These are phyloP conservation scores for Warburgia ugandensis DNA, from an alignment of 164 flowering plant genomes.

Conservation along the genomic window DNA sequence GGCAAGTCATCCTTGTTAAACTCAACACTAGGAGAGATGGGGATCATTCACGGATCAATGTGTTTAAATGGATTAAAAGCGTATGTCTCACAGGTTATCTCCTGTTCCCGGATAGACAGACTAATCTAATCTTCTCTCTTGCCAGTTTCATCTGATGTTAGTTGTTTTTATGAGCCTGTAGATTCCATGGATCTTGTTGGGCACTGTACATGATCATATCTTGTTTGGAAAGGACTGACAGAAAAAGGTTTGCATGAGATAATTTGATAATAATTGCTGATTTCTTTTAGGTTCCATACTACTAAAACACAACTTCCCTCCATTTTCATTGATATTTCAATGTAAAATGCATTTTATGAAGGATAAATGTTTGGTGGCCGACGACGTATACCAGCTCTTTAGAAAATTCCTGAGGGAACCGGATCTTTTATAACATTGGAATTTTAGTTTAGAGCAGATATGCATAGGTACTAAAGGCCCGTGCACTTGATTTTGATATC, in stretches of 20 bases:
- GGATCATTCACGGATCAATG: conserved; percentile 48
- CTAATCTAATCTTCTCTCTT: conserved; percentile 1
- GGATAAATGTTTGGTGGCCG: too few relatives aligned
- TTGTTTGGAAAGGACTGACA: conserved; percentile 65
- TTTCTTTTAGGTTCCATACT: too few relatives aligned
- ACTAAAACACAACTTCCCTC: too few relatives aligned
- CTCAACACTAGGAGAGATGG: conserved; percentile 71
- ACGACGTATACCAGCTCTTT: too few relatives aligned
- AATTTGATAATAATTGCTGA: background rate
- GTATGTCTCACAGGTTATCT: conserved; percentile 89
- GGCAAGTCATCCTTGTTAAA: conserved; percentile 89
- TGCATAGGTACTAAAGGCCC: conserved; percentile 49
- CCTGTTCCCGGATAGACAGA: background rate
- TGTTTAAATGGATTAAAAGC: conserved; percentile 52
- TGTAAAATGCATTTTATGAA: too few relatives aligned
- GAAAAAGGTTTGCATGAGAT: conserved; percentile 37
- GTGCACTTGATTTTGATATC: conserved; percentile 79
- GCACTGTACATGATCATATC: conserved; percentile 81
- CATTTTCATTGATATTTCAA: too few relatives aligned
- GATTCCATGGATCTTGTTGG: conserved; percentile 94
- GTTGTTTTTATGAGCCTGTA: conserved; percentile 20
- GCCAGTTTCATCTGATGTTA: background rate
- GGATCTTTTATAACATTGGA: too few relatives aligned
- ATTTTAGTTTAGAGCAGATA: conserved; percentile 42
- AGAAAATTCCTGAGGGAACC: too few relatives aligned